Conservation (phyloP, 2,329 filamentous ascomycete genomes). For the Berkeleyomyces rouxiae region DNA sequence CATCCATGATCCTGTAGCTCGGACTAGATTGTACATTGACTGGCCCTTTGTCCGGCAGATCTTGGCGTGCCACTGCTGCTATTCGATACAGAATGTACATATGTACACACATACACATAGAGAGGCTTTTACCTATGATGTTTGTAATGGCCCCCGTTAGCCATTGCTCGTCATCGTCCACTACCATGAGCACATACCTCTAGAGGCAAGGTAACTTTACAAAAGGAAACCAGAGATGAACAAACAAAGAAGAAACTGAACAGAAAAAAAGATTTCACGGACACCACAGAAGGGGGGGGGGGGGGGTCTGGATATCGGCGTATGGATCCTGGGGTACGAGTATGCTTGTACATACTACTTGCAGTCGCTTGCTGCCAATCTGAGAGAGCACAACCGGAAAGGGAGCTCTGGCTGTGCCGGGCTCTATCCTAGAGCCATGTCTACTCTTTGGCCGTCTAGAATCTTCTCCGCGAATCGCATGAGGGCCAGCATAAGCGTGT, state of each 20-base stretch:
- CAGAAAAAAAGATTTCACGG: not conserved
- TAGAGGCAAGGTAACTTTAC: too few relatives aligned
- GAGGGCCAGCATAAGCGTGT: not conserved
- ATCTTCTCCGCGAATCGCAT: conserved; percentile 1
- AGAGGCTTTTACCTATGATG: too few relatives aligned
- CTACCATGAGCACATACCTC: too few relatives aligned
- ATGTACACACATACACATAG: not conserved
- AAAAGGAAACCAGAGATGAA: not conserved
- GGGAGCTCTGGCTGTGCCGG: not conserved
- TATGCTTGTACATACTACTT: not conserved
- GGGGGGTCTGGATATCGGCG: not conserved
- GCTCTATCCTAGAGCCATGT: not conserved
- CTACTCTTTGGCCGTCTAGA: not conserved
- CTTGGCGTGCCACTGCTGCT: not conserved
- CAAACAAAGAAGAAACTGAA: not conserved
- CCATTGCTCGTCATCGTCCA: not conserved
- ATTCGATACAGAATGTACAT: not conserved
- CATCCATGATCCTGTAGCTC: not conserved
- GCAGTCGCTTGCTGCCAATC: not conserved
- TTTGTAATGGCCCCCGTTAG: not conserved
- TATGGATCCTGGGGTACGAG: not conserved
- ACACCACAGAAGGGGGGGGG: not conserved
- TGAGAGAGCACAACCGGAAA: not conserved
- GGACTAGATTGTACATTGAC: not conserved
- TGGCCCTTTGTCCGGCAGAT: not conserved